Evolutionary conservation across 164 flowering plant genomes (phyloP), one percentile per base, ranked within the genome.

Genomic region (Litsea cubeba): DNA sequence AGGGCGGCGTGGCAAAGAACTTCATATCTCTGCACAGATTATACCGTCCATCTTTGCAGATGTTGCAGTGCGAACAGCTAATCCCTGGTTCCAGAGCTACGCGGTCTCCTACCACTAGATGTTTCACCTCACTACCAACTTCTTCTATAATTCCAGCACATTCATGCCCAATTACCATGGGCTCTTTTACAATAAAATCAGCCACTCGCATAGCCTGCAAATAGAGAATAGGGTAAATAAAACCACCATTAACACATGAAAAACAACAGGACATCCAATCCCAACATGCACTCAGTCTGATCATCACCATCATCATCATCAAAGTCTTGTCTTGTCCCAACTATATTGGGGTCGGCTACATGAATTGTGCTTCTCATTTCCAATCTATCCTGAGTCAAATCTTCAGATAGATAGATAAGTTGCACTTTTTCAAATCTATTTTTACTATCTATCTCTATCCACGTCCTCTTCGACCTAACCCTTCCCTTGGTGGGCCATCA

Each of bases 161-260:
- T 76, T 95, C 99, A 75, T 95, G 99, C 46, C 99, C 99, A 74
- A 96, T 96, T 51, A 96, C 99, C 97, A 96, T 94, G 0, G 99
- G 98, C 75, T 92, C 93, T 81, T 88, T 84, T 57, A 92, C 97
- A 3, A 89, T 69, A 78, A 86, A 94, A 81, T 88, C 76, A 20
- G 89, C 99, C 65, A 88, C 86, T 68, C 76, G 81, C 86, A 96
- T 14, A 12, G 80, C 80, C 98, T 96, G 87, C 20, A 49, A 64
- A 76, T 25, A 65, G 46, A 40, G 22, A 70, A 72, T 50, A 28
- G 64, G 40, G 40, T 63, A 11, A 66, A 18, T 40, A 6, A 40
- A 40, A 30, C 32, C 32, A 3, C 12, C 69, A 4, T 14, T 35
- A 65, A 65, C 69, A 26, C 40, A 25, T 51, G 58, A 54, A 54